These are phyloP conservation scores for Globisporangium rhizosaccharum DNA, from an alignment of 352 stramenopile genomes.

Conservation along the genomic window DNA sequence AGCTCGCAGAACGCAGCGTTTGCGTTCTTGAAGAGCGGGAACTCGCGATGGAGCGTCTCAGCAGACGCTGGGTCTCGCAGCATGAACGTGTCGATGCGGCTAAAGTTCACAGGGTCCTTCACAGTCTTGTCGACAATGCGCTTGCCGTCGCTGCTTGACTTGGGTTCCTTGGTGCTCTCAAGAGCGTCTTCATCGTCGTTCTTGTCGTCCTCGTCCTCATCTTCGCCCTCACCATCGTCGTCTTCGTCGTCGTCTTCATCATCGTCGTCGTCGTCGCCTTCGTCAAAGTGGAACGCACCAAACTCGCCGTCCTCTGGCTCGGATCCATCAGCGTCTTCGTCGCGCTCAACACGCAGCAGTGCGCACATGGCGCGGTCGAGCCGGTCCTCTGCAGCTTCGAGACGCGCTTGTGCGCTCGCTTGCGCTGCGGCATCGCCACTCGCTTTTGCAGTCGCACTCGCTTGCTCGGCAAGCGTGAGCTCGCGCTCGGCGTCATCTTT, in stretches of 20 bases:
- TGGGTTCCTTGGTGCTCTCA: background rate
- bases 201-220: constrained; percentile 34
- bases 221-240: constrained; percentile 44
- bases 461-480: constrained; percentile 49
- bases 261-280: constrained; percentile 60
- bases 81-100: constrained; percentile 52
- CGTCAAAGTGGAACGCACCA: constrained; percentile 39
- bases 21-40: constrained; percentile 49
- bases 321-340: constrained; percentile 28
- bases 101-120: constrained; percentile 74
- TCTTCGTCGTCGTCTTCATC: constrained; percentile 48
- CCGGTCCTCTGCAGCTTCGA: constrained; percentile 49
- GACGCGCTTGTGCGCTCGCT: constrained; percentile 32
- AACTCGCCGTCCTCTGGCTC: constrained; percentile 38
- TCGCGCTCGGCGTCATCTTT: constrained; percentile 60
- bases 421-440: constrained; percentile 40
- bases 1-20: constrained; percentile 76
- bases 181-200: background rate
- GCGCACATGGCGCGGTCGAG: constrained; percentile 75
- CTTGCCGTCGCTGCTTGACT: background rate
- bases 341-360: constrained; percentile 55
- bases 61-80: constrained; percentile 27
- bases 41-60: constrained; percentile 37
- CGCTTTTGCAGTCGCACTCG: constrained; percentile 17
- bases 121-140: constrained; percentile 42